Base-by-base conservation (phyloP, 805 yeast genomes). In the Starmerella sp. region DNA sequence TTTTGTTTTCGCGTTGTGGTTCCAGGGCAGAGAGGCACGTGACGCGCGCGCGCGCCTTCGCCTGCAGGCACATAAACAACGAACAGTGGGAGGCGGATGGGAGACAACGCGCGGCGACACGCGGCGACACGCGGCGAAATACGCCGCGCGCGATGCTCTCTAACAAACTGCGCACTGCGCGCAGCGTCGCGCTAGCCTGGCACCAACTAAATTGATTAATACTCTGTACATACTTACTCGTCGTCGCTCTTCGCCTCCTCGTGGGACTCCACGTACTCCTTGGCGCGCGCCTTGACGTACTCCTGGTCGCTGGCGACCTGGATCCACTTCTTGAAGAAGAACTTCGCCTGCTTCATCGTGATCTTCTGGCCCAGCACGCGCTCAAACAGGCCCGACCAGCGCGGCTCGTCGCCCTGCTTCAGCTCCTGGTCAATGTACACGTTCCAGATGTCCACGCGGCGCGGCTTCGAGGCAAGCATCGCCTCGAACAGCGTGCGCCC, bases 401-500 rank as follows among this genome's bases (percentile, higher is more conserved):
- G 83, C 61, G 73, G 72, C 22, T 57, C 61, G 69, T 82, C 82
- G 52, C 81, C 84, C 32, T 70, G 66, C 70, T 87, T 89, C 64
- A 87, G 82, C 69, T 91, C 97, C 69, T 87, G 95, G 69, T 91
- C 98, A 60, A 91, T 78, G 70, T 89, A 91, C 42, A 91, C 95
- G 65, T 86, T 90, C 97, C 97, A 91, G 58, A 91, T 70, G 69
- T 91, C 98, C 58, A 87, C 79, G 72, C 95, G 81, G 76, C 88
- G 88, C 53, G 96, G 93, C 48, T 86, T 91, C 66, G 90, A 93
- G 29, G 91, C 79, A 53, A 91, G 70, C 60, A 91, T 77, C 56
- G 97, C 97, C 73, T 91, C 97, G 65, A 91, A 87, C 62, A 91
- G 76, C 1, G 97, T 86, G 67, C 97, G 83, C 53, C 95, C 98